Evolutionary conservation across 371 early-diverging fungal genomes (phyloP), one percentile per base, ranked within the genome.

Genomic region (Mortierella sp.): DNA sequence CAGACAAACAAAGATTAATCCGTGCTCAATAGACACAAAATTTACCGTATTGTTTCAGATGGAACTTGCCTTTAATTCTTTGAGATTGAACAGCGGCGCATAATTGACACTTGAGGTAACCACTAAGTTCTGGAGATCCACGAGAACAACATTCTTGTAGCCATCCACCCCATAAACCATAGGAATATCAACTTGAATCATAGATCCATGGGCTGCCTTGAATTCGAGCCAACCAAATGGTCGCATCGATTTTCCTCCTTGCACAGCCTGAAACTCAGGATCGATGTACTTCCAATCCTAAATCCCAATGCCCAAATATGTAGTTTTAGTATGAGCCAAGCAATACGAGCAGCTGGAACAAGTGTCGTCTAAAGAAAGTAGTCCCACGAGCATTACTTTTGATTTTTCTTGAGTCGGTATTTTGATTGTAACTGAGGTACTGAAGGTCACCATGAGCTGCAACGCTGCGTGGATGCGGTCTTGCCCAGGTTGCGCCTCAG

Each of bases 161-260:
- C 96, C 96, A 6, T 86, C 83, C 0, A 78, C 78, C 0, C 83
- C 86, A 24, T 83, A 66, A 0, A 89, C 83, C 75, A 92, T 90
- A 4, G 96, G 96, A 2, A 94, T 87, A 9, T 81, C 78, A 22
- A 93, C 80, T 39, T 87, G 85, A 18, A 94, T 66, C 28, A 81
- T 83, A 5, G 94, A 91, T 2, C 88, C 90, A 28, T 81, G 73
- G 0, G 69, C 86, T 3, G 90, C 88, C 71, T 91, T 91, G 6
- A 94, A 60, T 71, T 95, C 94, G 1, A 96, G 70, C 96, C 96
- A 96, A 1, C 94, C 96, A 83, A 90, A 93, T 2, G 93, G 93
- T 24, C 95, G 84, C 39, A 86, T 85, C 43, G 87, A 86, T 45
- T 75, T 78, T 22, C 75, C 72, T 14, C 68, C 70, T 30, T 72